Evolutionary conservation across 2,329 filamentous ascomycete species (phyloP).

Genomic region (Diplodia corticola): DNA sequence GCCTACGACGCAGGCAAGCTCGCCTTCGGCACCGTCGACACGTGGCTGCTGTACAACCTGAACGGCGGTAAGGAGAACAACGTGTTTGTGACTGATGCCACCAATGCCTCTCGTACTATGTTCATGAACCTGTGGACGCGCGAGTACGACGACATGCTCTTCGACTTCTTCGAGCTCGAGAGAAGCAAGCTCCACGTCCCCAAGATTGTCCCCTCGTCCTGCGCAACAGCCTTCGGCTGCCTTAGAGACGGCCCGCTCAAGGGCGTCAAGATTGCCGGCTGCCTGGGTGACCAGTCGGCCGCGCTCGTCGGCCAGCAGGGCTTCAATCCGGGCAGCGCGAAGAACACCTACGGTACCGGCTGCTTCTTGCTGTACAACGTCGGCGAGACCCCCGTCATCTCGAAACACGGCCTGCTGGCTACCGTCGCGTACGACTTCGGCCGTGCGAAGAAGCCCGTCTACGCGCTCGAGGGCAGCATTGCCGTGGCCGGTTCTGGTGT

Average conservation of each 20-base stretch:
- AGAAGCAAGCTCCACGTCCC: constrained; percentile 71
- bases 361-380: constrained; percentile 84
- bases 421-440: constrained; percentile 80
- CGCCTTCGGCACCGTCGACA: constrained; percentile 84
- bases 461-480: constrained; percentile 76
- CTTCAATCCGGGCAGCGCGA: constrained; percentile 75
- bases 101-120: constrained; percentile 89
- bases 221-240: constrained; percentile 69
- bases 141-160: constrained; percentile 73
- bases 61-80: constrained; percentile 70
- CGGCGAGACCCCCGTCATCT: constrained; percentile 75
- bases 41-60: constrained; percentile 83
- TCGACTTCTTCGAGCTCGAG: constrained; percentile 79
- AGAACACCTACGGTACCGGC: constrained; percentile 83
- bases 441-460: constrained; percentile 60
- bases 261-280: constrained; percentile 76
- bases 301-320: constrained; percentile 78
- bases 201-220: constrained; percentile 80
- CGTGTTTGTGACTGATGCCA: constrained; percentile 79
- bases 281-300: constrained; percentile 77
- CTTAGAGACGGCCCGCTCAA: constrained; percentile 66
- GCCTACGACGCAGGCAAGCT: constrained; percentile 76
- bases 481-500: constrained; percentile 74
- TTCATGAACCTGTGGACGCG: constrained; percentile 86
- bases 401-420: constrained; percentile 71